Percentiles rank a stretch among this genome's conserved stretches.
Evolutionary conservation across 2,329 filamentous ascomycete genomes (phyloP).

Genomic region (Clonostachys chloroleuca): DNA sequence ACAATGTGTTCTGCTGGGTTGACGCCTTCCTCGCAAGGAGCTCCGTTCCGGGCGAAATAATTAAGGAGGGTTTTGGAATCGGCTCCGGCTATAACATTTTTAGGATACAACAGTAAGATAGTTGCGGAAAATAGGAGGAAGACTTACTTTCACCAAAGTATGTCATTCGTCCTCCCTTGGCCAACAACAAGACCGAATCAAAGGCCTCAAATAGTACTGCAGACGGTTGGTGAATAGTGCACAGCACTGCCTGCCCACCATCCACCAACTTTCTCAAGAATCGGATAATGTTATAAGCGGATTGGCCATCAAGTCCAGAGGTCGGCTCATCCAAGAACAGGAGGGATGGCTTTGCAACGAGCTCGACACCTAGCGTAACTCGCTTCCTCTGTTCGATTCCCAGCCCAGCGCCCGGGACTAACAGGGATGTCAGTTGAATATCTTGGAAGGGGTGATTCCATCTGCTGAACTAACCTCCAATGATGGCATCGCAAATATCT

Average conservation of each 20-base stretch:
- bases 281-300: constrained; percentile 25
- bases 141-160: constrained; percentile 5
- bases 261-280: constrained; percentile 44
- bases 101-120: not conserved
- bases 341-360: constrained; percentile 62
- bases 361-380: constrained; percentile 65
- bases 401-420: constrained; percentile 34
- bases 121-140: not conserved
- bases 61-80: constrained; percentile 4
- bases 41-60: constrained; percentile 47
- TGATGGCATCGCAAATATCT: constrained; percentile 60
- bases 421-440: constrained; percentile 23
- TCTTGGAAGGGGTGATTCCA: not conserved
- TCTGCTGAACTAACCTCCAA: constrained; percentile 34
- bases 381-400: constrained; percentile 54
- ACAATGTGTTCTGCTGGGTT: constrained; percentile 39
- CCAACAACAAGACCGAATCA: constrained; percentile 6
- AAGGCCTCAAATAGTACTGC: constrained; percentile 4
- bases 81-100: not conserved
- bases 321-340: constrained; percentile 68
- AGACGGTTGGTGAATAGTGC: constrained; percentile 58
- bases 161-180: constrained; percentile 6
- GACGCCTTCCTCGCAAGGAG: constrained; percentile 27
- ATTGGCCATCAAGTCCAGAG: constrained; percentile 27
- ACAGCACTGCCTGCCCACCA: constrained; percentile 57